Base-by-base conservation (phyloP, 805 yeast genomes). In the Candida saitoana region DNA sequence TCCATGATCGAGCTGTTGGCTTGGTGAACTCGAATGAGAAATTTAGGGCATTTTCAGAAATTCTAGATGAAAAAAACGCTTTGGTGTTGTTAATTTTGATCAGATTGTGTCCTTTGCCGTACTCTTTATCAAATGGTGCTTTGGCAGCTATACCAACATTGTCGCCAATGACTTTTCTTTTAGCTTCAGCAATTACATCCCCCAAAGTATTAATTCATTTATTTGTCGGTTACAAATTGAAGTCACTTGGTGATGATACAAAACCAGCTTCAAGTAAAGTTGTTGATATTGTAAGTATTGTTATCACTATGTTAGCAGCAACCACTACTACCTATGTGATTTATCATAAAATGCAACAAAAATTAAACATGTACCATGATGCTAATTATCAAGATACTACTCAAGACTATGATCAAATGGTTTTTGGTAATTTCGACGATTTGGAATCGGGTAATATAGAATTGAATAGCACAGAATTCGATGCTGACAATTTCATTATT, bases 41-140 rank as follows among this genome's bases (percentile, higher is more conserved):
- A 46, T 79, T 93, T 49, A 75, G 81, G 49, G 87, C 95, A 0
- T 76, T 93, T 48, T 74, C 87, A 0, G 79, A 82, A 41, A 84
- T 87, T 3, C 60, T 91, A 45, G 79, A 75, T 50, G 95, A 87
- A 44, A 76, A 78, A 42, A 82, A 84, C 49, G 60, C 69, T 15
- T 74, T 89, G 43, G 59, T 80, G 48, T 62, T 93, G 18, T 62
- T 91, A 40, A 76, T 84, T 40, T 68, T 91, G 56, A 74, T 91
- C 20, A 71, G 97, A 42, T 61, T 91, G 43, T 88, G 96, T 51
- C 99, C 99, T 0, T 74, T 91, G 53, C 98, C 98, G 0, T 93
- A 89, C 58, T 88, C 96, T 2, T 67, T 91, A 24, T 83, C 93
- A 0, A 91, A 91, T 55, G 97, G 96, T 3, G 97, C 96, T 0